A percentile compares a stretch with the other conserved stretches of the same genome.
phyloP scores from a whole-genome alignment of 2,329 filamentous ascomycete genomes.

The Zymoseptoria ardabiliae region DNA sequence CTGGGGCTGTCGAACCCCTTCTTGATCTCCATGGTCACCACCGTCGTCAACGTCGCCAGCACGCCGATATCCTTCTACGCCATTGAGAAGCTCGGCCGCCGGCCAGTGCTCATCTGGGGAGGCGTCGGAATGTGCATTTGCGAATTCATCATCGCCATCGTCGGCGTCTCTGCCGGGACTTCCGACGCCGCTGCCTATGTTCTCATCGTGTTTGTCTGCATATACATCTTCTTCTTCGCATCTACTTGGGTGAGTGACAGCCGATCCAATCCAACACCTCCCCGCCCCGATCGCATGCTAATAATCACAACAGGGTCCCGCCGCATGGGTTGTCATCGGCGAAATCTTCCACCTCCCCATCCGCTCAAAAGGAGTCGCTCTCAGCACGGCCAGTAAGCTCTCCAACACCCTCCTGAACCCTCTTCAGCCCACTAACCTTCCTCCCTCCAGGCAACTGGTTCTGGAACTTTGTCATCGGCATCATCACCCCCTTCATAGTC shows the following conservation, averaged over 20 bases:
- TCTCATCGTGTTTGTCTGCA: constrained; percentile 77
- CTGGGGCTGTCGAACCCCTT: constrained; percentile 71
- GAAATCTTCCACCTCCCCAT: constrained; percentile 75
- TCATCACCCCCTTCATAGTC: constrained; percentile 69
- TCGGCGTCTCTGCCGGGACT: constrained; percentile 34
- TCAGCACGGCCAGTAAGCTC: constrained; percentile 60
- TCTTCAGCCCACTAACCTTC: neutral
- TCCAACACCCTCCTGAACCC: too few species aligned
- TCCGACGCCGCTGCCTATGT: constrained; percentile 45
- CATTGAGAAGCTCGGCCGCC: constrained; percentile 75
- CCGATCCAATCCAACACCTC: neutral
- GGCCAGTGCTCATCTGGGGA: constrained; percentile 69
- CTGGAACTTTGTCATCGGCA: constrained; percentile 45
- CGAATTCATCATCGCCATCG: constrained; percentile 73
- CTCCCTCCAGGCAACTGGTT: constrained; percentile 50
- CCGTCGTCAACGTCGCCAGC: constrained; percentile 77
- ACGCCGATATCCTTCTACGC: constrained; percentile 85
- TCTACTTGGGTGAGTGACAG: constrained; percentile 58
- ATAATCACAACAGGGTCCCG: constrained; percentile 49
- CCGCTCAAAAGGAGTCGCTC: constrained; percentile 54
- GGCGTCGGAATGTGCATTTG: constrained; percentile 74
- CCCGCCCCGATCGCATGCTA: neutral
- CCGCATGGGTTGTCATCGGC: constrained; percentile 58
- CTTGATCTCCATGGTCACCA: constrained; percentile 78
- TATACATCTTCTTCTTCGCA: constrained; percentile 91